Percentiles rank a stretch among this genome's conserved stretches.
These are phyloP conservation scores for Fistulinella prunicolor DNA, from an alignment of 768 basidiomycete genomes.

Conservation along the genomic window DNA sequence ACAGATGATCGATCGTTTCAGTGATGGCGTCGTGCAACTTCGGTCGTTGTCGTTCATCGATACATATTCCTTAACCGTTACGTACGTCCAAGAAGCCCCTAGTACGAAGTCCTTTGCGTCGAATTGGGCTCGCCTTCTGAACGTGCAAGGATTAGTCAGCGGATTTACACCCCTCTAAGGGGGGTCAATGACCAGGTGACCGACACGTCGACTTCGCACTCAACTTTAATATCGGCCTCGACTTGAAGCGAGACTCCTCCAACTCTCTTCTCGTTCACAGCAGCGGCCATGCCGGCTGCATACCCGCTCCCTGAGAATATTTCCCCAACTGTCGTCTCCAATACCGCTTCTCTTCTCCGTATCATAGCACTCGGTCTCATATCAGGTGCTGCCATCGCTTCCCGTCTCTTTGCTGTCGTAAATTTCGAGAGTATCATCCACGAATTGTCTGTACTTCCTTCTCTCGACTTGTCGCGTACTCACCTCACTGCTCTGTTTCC, in stretches of 20 bases:
- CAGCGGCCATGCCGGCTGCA: slow-evolving; percentile 66
- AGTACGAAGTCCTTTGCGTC: no score
- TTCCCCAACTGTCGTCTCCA: slow-evolving; percentile 70
- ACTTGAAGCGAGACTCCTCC: not conserved
- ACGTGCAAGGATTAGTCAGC: no score
- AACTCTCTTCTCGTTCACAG: slow-evolving; percentile 1
- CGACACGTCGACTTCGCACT: slow-evolving; percentile 22
- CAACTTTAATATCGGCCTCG: no score
- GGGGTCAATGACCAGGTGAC: slow-evolving; percentile 6
- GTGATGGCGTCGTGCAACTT: no score
- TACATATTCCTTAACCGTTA: no score
- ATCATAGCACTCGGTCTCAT: slow-evolving; percentile 89
- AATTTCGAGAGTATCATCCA: slow-evolving; percentile 99
- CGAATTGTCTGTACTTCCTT: slow-evolving; percentile 75
- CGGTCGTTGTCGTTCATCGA: no score
- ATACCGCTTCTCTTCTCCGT: slow-evolving; percentile 87
- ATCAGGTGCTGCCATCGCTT: slow-evolving; percentile 91
- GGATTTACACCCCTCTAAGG: slow-evolving; percentile 7
- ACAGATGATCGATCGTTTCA: no score
- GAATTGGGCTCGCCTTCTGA: no score
- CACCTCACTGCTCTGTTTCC: not conserved
- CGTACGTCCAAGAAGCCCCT: no score
- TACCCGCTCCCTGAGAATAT: slow-evolving; percentile 70
- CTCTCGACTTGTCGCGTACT: not conserved
- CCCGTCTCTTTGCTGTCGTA: slow-evolving; percentile 94